These are phyloP conservation scores for Trifolium dubium DNA, from an alignment of 306 rosid species.

Conservation along the genomic window DNA sequence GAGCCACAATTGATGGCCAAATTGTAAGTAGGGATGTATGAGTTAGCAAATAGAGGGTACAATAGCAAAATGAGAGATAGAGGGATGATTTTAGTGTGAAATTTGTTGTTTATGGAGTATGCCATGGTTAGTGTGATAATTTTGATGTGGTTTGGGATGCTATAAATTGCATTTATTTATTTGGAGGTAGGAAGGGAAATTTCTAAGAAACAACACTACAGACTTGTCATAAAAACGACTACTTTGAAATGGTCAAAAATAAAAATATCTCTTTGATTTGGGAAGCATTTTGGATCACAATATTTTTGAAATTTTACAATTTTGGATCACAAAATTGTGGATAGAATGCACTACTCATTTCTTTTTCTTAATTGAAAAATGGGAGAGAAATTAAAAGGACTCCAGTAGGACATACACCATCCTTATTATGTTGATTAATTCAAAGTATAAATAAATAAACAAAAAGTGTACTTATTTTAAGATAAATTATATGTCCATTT, in stretches of 20 bases:
- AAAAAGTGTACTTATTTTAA: too few relatives aligned
- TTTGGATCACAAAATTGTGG: not conserved
- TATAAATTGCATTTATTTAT: not conserved
- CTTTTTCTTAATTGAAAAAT: too few relatives aligned
- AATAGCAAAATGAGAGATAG: not conserved
- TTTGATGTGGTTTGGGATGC: not conserved
- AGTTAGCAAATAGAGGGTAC: not conserved
- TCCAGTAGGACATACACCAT: too few relatives aligned
- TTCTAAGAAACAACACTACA: not conserved
- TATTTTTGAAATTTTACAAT: too few relatives aligned
- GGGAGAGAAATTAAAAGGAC: too few relatives aligned
- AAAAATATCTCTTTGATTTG: too few relatives aligned
- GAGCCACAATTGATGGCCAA: not conserved
- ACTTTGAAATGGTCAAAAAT: not conserved
- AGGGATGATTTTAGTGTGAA: not conserved
- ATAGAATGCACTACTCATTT: not conserved
- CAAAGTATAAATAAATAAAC: too few relatives aligned
- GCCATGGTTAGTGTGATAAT: not conserved
- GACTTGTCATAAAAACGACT: not conserved
- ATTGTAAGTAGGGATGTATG: not conserved
- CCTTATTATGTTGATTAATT: too few relatives aligned
- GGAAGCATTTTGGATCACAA: not conserved
- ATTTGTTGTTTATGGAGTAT: not conserved
- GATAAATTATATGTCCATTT: too few relatives aligned
- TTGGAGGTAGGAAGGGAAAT: not conserved